phyloP scores from a whole-genome alignment of 1,139 yeast genomes.

The Hyphopichia wangnamkhiaoensis region DNA sequence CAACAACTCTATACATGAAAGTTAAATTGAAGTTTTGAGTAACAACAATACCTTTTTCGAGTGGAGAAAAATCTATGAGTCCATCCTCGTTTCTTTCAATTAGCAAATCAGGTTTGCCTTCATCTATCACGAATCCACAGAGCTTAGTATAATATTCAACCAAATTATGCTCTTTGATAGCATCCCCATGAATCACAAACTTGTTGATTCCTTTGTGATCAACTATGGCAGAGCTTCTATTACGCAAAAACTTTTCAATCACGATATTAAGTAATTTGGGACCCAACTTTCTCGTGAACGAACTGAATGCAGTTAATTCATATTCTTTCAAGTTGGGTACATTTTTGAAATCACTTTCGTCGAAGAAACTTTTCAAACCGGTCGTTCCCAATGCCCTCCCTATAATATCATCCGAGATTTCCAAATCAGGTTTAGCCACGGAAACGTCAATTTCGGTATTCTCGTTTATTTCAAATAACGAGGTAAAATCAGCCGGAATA shows the following conservation, averaged over 20 bases:
- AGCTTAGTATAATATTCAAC: conserved; percentile 43
- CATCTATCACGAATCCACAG: conserved; percentile 36
- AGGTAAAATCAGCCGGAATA: conserved; percentile 21
- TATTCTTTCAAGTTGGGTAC: conserved; percentile 14
- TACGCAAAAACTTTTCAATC: conserved; percentile 16
- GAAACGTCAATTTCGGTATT: conserved; percentile 16
- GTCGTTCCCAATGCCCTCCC: conserved; percentile 43
- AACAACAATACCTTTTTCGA: conserved; percentile 37
- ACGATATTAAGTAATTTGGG: conserved; percentile 30
- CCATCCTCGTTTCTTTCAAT: conserved; percentile 15
- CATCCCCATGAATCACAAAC: conserved; percentile 36
- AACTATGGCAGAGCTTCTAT: conserved; percentile 1
- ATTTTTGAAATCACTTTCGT: conserved; percentile 2
- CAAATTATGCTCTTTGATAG: conserved; percentile 53
- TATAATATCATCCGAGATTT: conserved; percentile 17
- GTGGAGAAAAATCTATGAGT: conserved; percentile 13
- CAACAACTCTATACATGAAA: conserved; percentile 23
- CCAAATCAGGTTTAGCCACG: conserved; percentile 18
- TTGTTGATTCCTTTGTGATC: conserved; percentile 6
- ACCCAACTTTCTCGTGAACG: conserved; percentile 48
- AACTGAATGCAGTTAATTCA: conserved; percentile 56
- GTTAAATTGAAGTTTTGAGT: conserved; percentile 34
- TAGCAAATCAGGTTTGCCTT: conserved; percentile 23
- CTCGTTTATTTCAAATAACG: conserved; percentile 15
- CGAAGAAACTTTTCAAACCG: conserved; percentile 37